These are phyloP conservation scores for Atalantia buxifolia DNA, from an alignment of 345 rosid species.

Conservation along the genomic window DNA sequence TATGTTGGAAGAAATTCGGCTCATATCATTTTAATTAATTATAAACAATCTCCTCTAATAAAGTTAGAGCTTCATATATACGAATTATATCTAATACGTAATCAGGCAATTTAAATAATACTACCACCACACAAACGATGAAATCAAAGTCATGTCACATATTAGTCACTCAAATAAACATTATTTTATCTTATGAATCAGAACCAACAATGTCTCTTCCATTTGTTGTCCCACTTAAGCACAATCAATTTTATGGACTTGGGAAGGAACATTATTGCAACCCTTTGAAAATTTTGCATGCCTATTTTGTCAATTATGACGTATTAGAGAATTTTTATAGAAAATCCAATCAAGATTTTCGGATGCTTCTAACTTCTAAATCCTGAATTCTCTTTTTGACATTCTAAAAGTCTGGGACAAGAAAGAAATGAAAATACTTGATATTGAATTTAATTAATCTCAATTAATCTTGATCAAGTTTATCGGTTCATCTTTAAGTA, in stretches of 20 bases:
- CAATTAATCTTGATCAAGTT: background rate
- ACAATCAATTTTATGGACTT: background rate
- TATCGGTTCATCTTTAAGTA: too few species aligned
- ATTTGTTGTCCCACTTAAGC: background rate
- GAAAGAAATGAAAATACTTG: background rate
- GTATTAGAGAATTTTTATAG: background rate
- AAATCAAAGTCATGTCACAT: conserved; percentile 17
- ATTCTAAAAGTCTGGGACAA: background rate
- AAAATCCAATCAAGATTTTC: background rate
- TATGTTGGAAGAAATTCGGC: background rate
- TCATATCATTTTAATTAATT: background rate
- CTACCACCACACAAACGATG: background rate
- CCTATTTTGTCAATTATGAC: conserved; percentile 1
- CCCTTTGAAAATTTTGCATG: background rate
- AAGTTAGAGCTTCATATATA: background rate
- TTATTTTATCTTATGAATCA: conserved; percentile 12
- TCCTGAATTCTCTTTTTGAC: background rate
- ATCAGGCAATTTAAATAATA: background rate
- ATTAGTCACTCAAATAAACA: background rate
- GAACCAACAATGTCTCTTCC: conserved; percentile 20
- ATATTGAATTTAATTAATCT: background rate
- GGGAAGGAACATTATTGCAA: conserved; percentile 8
- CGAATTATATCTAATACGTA: background rate
- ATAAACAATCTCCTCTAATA: background rate
- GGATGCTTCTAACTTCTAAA: background rate